Evolutionary conservation across 768 basidiomycete genomes (phyloP).

Genomic region (Calvatia gigantea): DNA sequence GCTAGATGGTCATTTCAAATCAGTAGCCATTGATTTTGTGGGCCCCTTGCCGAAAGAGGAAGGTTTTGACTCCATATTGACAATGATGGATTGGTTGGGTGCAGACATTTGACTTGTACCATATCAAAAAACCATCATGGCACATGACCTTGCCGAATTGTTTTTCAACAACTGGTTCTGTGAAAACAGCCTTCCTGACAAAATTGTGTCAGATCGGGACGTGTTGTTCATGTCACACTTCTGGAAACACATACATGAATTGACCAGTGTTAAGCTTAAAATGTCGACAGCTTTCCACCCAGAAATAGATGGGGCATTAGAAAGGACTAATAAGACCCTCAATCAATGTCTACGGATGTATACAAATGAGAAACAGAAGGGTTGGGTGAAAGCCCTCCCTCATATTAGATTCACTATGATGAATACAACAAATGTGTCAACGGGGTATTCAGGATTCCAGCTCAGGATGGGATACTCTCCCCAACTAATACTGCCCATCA

Average conservation of each 20-base stretch:
- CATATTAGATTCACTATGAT: conserved; percentile 29
- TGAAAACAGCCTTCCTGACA: conserved; percentile 26
- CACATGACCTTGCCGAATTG: conserved; percentile 3
- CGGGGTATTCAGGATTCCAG: conserved; percentile 31
- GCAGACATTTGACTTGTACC: conserved; percentile 13
- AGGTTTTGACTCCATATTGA: neutral
- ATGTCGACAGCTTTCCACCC: conserved; percentile 36
- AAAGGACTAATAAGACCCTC: conserved; percentile 33
- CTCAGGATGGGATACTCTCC: conserved; percentile 7
- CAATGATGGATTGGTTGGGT: conserved; percentile 7
- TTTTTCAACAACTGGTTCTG: conserved; percentile 26
- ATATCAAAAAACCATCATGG: neutral
- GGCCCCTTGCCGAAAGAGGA: conserved; percentile 4
- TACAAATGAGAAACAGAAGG: conserved; percentile 27
- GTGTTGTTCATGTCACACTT: conserved; percentile 21
- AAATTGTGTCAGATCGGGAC: conserved; percentile 31
- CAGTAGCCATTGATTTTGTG: conserved; percentile 11
- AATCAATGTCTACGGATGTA: conserved; percentile 25
- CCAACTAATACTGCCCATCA: neutral
- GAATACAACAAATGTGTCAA: conserved; percentile 28
- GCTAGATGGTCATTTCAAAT: neutral
- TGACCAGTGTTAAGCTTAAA: conserved; percentile 25
- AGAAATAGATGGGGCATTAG: conserved; percentile 34
- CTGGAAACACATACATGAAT: conserved; percentile 26
- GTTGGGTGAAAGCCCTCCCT: conserved; percentile 27